Evolutionary conservation across 2,329 filamentous ascomycete genomes (phyloP).

Genomic region (Cladophialophora psammophila): DNA sequence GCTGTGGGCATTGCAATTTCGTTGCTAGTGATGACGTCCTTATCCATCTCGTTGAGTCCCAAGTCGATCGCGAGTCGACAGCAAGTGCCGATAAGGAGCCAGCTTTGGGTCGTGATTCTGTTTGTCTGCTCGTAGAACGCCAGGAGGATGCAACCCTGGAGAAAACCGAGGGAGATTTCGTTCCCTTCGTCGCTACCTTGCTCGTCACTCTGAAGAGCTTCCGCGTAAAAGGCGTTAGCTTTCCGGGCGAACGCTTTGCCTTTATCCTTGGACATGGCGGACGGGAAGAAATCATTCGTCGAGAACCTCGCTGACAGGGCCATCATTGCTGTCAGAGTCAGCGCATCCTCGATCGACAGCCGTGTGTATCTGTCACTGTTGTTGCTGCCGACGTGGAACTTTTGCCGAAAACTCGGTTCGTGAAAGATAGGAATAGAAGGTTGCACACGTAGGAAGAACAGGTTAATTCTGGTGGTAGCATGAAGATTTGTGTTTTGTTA

Average conservation of each 20-base stretch:
- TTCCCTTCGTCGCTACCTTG: background rate
- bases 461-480: background rate
- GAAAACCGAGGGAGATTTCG: conserved; percentile 10
- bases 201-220: conserved; percentile 6
- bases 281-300: conserved; percentile 5
- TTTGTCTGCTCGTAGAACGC: conserved; percentile 19
- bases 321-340: conserved; percentile 16
- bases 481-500: background rate
- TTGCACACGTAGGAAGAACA: conserved; percentile 12
- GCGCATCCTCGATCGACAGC: conserved; percentile 5
- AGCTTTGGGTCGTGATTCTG: conserved; percentile 48
- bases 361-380: background rate
- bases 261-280: background rate
- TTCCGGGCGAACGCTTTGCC: conserved; percentile 10
- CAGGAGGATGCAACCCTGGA: conserved; percentile 26
- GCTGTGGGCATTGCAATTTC: background rate
- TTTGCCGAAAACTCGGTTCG: conserved; percentile 8
- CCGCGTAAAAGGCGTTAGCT: conserved; percentile 3
- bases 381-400: background rate
- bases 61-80: conserved; percentile 87
- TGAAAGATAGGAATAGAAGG: conserved; percentile 11
- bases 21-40: background rate
- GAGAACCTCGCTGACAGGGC: conserved; percentile 17
- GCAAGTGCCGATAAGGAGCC: conserved; percentile 95
- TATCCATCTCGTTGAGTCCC: conserved; percentile 89